These are phyloP conservation scores for Exophiala bonariae DNA, from an alignment of 2,329 filamentous ascomycete species.

Conservation along the genomic window DNA sequence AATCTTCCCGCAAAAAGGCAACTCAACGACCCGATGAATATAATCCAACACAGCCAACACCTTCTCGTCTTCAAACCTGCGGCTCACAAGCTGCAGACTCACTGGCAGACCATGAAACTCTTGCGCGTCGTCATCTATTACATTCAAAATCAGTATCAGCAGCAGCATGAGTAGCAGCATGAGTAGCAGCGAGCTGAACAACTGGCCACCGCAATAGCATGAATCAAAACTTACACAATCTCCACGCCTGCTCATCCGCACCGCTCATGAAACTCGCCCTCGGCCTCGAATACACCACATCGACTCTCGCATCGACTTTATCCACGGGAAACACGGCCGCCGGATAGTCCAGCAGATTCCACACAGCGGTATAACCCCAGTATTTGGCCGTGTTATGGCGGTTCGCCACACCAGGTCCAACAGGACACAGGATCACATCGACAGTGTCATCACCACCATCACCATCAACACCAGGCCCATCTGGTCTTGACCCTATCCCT, in stretches of 20 bases:
- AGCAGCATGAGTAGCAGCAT: too few species aligned
- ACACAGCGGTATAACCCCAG: constrained; percentile 47
- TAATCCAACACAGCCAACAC: constrained; percentile 41
- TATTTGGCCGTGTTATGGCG: constrained; percentile 54
- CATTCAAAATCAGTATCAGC: too few species aligned
- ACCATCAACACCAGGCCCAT: too few species aligned
- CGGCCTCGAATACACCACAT: constrained; percentile 61
- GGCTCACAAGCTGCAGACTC: constrained; percentile 54
- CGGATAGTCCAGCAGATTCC: constrained; percentile 39
- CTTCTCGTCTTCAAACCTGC: constrained; percentile 56
- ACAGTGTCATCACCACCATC: not conserved
- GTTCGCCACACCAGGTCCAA: constrained; percentile 30
- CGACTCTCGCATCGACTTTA: constrained; percentile 41
- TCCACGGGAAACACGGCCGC: constrained; percentile 49
- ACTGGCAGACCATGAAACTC: constrained; percentile 48
- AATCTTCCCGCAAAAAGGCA: too few species aligned
- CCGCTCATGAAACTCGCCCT: constrained; percentile 38
- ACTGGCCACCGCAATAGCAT: too few species aligned
- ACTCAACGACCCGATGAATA: not conserved
- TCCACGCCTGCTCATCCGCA: constrained; percentile 53
- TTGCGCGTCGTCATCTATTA: constrained; percentile 34
- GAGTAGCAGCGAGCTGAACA: too few species aligned
- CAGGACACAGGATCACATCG: constrained; percentile 5
- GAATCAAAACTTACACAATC: constrained; percentile 36
- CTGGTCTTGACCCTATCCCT: too few species aligned